Base-by-base conservation (phyloP, 2,329 filamentous ascomycete species). In the Arachnomyces sp. region DNA sequence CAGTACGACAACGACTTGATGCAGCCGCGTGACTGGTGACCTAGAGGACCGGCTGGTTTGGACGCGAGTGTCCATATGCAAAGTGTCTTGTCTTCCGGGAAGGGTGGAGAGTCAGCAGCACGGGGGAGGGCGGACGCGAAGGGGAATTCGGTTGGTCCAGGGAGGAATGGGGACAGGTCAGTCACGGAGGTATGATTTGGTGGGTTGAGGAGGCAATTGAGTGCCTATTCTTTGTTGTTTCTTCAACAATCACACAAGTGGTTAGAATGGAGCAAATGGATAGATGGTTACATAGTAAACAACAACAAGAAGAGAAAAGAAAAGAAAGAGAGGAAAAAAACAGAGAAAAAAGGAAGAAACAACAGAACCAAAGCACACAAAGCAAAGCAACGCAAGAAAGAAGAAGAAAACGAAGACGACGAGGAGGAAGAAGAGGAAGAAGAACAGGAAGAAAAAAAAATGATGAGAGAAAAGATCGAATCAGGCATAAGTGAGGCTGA, bases 61-160 rank as follows among this genome's bases (percentile, higher is more conserved):
- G 48, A 51, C 43, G 49, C 52, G 50, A 53, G 49, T 50, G 57
- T 60, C 61, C 61, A 64, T 63, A 63, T 54, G 42, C 43, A 41
- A 44, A 15, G 36, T 25, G 20, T 25, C 20, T 25, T 25, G 20
- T 25, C 20, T 25, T 25, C 9, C 20, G 20, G 20, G 20, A 25
- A 9, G 9, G 20, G 20, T 25, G 20, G 20, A 25, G 20, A 25
- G 20, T 25, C 20, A 25, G 9, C 20, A 25, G 20, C 5, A 5
- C 20, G 9, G n/a, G n/a, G n/a, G 20, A 25, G 5, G 9, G 20
- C 20, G 20, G 20, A 25, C 20, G 20, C 20, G 20, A 25, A 25
- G 20, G 20, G 20, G 20, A 5, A 9, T 25, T 25, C 9, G 5
- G 20, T 25, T 25, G 20, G 20, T 25, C 20, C 5, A 25, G n/a